Base-by-base conservation (phyloP, 768 basidiomycete genomes). In the Fibroporia radiculosa region DNA sequence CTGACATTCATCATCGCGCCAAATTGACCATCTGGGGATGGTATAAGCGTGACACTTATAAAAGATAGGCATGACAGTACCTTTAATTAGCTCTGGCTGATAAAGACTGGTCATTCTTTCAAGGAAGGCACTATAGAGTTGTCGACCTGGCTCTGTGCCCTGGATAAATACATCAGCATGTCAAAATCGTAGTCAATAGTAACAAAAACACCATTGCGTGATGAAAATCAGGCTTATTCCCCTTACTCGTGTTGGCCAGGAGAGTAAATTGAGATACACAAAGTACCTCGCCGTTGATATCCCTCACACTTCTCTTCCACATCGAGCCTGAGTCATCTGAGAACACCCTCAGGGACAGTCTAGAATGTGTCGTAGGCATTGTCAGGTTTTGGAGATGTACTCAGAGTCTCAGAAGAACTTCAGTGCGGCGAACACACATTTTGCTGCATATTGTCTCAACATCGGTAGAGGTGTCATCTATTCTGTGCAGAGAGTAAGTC, bases 221-320 rank as follows among this genome's bases (percentile, higher is more conserved):
- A 64, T 93, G 93, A 55, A 97, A 97, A 62, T 96, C 92, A 12
- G 87, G 87, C 57, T 93, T 91, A 59, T 72, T 86, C 22, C 91
- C 91, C 62, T 96, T 96, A 42, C 73, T 70, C 14, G 90, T 91
- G 48, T 84, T 84, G 19, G 92, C 87, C 58, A 93, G 63, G 22
- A 99, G 72, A 1, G 93, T 93, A 62, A 96, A 95, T 55, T 98
- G 95, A 1, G 93, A 93, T 13, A 93, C 91, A 55, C 93, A 97
- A 3, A 98, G 76, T 11, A 99, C 75, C 41, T 95, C 92, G 34
- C 92, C 93, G 19, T 78, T 76, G 19, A 96, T 77, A 51, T 97
- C 93, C 63, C 81, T 86, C 38, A 98, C 84, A 57, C 69, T 89
- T 18, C 73, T 66, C 64, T 88, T 93, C 95, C 95, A 98, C 76